phyloP scores from a whole-genome alignment of 176 grass and related monocot genomes.

The Triticum monococcum region DNA sequence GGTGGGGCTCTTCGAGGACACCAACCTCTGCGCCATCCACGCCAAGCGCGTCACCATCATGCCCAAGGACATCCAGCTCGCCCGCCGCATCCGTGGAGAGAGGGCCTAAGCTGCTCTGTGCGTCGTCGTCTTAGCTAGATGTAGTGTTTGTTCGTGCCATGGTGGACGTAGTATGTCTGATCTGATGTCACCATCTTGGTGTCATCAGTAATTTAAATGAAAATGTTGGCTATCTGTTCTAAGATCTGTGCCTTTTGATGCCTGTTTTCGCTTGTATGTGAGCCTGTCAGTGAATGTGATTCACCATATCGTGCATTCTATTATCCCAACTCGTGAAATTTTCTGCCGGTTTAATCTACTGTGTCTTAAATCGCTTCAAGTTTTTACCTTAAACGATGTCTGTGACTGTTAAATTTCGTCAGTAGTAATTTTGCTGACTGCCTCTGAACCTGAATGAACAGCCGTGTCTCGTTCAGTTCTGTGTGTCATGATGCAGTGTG shows the following conservation, averaged over 20 bases:
- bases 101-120: slow-evolving; percentile 26
- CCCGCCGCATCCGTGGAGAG: slow-evolving; percentile 61
- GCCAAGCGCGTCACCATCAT: slow-evolving; percentile 80
- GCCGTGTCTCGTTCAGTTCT: no score
- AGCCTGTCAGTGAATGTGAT: background rate
- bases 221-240: background rate
- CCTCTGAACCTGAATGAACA: no score
- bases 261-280: background rate
- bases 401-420: no score
- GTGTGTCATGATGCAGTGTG: slow-evolving; percentile 31
- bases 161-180: background rate
- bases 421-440: no score
- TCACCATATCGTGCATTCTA: background rate
- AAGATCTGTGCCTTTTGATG: background rate
- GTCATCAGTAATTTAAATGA: background rate
- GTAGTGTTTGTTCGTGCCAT: background rate
- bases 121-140: no score
- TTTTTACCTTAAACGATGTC: background rate
- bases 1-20: slow-evolving; percentile 70
- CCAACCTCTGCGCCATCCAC: slow-evolving; percentile 76
- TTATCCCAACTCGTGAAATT: background rate
- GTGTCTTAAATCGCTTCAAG: background rate
- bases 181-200: background rate
- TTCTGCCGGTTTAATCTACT: background rate
- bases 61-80: slow-evolving; percentile 77